phyloP scores from a whole-genome alignment of 2,329 filamentous ascomycete genomes.

The Ophiocordyceps camponoti-leonardi region DNA sequence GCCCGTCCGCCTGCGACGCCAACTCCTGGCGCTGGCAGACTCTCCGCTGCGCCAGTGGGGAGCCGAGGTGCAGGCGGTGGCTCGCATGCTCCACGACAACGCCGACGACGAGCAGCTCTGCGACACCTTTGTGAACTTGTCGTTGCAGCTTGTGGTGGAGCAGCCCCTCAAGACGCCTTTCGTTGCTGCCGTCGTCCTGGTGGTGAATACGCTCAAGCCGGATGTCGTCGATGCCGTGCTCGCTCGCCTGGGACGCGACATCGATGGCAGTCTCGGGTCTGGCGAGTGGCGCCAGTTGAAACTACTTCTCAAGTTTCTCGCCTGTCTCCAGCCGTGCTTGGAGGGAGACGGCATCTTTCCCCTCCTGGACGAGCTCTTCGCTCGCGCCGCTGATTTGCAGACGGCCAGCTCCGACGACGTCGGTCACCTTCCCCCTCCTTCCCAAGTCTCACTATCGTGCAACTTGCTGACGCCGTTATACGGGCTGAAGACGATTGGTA shows the following conservation, averaged over 20 bases:
- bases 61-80: slow-evolving; percentile 60
- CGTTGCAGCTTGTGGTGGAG: slow-evolving; percentile 64
- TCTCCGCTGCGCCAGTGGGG: slow-evolving; percentile 62
- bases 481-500: slow-evolving; percentile 42
- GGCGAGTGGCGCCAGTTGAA: slow-evolving; percentile 88
- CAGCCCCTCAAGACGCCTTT: slow-evolving; percentile 98
- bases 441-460: background rate
- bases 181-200: slow-evolving; percentile 65
- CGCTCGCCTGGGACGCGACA: slow-evolving; percentile 36
- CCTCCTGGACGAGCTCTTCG: slow-evolving; percentile 78
- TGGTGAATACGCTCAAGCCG: slow-evolving; percentile 60
- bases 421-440: slow-evolving; percentile 17
- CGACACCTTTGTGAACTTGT: slow-evolving; percentile 53
- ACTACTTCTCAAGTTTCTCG: slow-evolving; percentile 73
- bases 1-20: slow-evolving; percentile 55
- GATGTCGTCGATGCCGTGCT: slow-evolving; percentile 60
- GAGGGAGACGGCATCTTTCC: slow-evolving; percentile 75
- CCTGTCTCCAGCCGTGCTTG: slow-evolving; percentile 65
- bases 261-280: slow-evolving; percentile 49
- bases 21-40: slow-evolving; percentile 67
- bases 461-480: background rate
- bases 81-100: slow-evolving; percentile 62
- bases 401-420: slow-evolving; percentile 87
- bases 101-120: slow-evolving; percentile 71
- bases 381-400: slow-evolving; percentile 79